Evolutionary conservation across 2,329 filamentous ascomycete species (phyloP).

Genomic region (Cytospora schulzeri): DNA sequence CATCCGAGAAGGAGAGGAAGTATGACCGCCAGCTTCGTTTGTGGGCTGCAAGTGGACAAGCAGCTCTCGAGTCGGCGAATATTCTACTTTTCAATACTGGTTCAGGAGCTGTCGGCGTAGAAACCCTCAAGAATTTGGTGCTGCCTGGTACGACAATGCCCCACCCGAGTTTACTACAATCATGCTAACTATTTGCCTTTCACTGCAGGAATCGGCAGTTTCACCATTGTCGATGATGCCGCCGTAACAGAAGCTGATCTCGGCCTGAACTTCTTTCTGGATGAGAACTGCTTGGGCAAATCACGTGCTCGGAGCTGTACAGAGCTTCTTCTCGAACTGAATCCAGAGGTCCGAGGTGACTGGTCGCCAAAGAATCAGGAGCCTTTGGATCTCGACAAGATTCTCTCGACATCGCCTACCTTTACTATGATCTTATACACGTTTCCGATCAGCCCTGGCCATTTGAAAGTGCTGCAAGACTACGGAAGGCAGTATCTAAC

Average conservation of each 20-base stretch:
- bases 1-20: slow-evolving; percentile 68
- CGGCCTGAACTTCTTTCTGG: slow-evolving; percentile 96
- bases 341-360: slow-evolving; percentile 84
- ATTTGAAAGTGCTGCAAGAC: slow-evolving; percentile 47
- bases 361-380: slow-evolving; percentile 58
- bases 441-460: slow-evolving; percentile 49
- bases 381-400: slow-evolving; percentile 26
- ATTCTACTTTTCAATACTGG: slow-evolving; percentile 90
- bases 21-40: slow-evolving; percentile 95
- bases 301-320: slow-evolving; percentile 78
- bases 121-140: slow-evolving; percentile 96
- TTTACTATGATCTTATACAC: slow-evolving; percentile 61
- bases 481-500: slow-evolving; percentile 60
- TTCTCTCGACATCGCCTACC: slow-evolving; percentile 44
- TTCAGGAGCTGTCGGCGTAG: slow-evolving; percentile 82
- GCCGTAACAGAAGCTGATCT: slow-evolving; percentile 80
- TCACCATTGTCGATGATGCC: slow-evolving; percentile 84
- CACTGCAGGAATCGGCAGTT: slow-evolving; percentile 73
- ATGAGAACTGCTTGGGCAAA: slow-evolving; percentile 74
- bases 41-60: slow-evolving; percentile 91
- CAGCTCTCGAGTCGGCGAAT: slow-evolving; percentile 85
- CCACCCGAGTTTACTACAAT: slow-evolving; percentile 1
- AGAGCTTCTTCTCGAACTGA: slow-evolving; percentile 80
- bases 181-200: background rate
- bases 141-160: slow-evolving; percentile 64